Percentiles rank a stretch among this genome's conserved stretches.
phyloP scores from a whole-genome alignment of 116 monocot genomes.

The Posidonia oceanica region DNA sequence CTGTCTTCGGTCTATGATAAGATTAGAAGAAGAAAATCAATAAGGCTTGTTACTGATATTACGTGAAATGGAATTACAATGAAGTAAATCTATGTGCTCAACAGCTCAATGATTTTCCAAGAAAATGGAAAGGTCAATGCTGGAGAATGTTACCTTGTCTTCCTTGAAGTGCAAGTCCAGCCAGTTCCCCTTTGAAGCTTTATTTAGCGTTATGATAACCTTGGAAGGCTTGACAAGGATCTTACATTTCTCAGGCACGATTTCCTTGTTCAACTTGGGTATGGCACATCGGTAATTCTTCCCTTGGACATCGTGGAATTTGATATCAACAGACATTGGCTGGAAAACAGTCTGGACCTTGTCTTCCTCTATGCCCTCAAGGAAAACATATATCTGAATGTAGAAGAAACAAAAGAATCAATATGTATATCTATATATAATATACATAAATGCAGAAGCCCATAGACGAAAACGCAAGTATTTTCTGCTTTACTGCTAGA shows the following conservation, averaged over 20 bases:
- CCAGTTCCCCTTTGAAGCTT: slow-evolving; percentile 87
- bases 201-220: slow-evolving; percentile 56
- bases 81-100: too few relatives aligned
- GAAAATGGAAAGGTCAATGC: too few relatives aligned
- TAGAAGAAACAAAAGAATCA: neutral
- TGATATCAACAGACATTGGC: slow-evolving; percentile 61
- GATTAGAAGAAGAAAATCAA: too few relatives aligned
- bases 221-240: slow-evolving; percentile 66
- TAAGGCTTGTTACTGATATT: too few relatives aligned
- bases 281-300: slow-evolving; percentile 77
- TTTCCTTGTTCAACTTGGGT: slow-evolving; percentile 87
- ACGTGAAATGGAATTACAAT: too few relatives aligned
- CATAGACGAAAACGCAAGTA: too few relatives aligned
- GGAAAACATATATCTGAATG: slow-evolving; percentile 69
- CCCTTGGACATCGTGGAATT: slow-evolving; percentile 73
- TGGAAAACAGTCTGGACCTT: slow-evolving; percentile 57
- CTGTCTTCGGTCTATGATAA: too few relatives aligned
- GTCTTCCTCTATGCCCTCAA: slow-evolving; percentile 66
- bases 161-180: slow-evolving; percentile 81
- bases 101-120: too few relatives aligned
- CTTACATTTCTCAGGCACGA: slow-evolving; percentile 72
- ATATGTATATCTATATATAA: too few relatives aligned
- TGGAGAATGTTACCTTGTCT: slow-evolving; percentile 49
- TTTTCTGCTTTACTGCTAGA: too few relatives aligned
- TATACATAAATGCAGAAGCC: too few relatives aligned